Percentiles rank a stretch among this genome's conserved stretches.
Evolutionary conservation across 2,329 filamentous ascomycete genomes (phyloP).

Genomic region (Talaromyces sp.): DNA sequence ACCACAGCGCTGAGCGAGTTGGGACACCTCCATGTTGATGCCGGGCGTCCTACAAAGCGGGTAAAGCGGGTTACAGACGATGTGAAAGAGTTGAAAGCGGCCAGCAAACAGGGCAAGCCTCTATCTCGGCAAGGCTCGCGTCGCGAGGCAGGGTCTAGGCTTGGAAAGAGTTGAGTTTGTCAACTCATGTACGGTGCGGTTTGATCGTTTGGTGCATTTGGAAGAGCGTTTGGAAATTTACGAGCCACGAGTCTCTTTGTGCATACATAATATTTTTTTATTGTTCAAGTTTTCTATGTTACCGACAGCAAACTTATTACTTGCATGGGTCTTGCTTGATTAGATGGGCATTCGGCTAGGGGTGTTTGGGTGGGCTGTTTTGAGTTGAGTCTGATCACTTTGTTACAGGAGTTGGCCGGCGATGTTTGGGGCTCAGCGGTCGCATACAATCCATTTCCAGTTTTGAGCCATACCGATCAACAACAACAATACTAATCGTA

Average conservation of each 20-base stretch:
- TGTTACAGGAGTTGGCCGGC: not conserved
- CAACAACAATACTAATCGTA: not conserved
- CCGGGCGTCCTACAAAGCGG: conserved; percentile 47
- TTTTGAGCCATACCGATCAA: not conserved
- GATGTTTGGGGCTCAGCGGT: not conserved
- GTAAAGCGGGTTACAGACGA: conserved; percentile 41
- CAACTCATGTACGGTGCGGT: conserved; percentile 8
- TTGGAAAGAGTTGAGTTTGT: not conserved
- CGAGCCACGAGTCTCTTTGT: not conserved
- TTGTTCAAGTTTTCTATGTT: not conserved
- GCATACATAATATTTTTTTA: not conserved
- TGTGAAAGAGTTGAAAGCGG: conserved; percentile 34
- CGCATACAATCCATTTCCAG: not conserved
- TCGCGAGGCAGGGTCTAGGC: conserved; percentile 42
- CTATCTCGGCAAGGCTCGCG: conserved; percentile 48
- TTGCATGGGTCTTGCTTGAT: not conserved
- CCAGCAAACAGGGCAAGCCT: conserved; percentile 46
- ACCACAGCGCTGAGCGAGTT: conserved; percentile 53
- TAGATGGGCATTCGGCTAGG: not conserved
- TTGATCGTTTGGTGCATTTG: not conserved
- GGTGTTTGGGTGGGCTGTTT: not conserved
- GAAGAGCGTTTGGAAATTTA: not conserved
- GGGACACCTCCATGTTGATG: conserved; percentile 58
- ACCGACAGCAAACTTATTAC: not conserved
- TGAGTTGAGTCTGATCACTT: not conserved